A percentile compares a stretch with the other conserved stretches of the same genome.
These are phyloP conservation scores for Acanthamoeba culbertsoni DNA, from an alignment of 208 protist genomes.

Conservation along the genomic window DNA sequence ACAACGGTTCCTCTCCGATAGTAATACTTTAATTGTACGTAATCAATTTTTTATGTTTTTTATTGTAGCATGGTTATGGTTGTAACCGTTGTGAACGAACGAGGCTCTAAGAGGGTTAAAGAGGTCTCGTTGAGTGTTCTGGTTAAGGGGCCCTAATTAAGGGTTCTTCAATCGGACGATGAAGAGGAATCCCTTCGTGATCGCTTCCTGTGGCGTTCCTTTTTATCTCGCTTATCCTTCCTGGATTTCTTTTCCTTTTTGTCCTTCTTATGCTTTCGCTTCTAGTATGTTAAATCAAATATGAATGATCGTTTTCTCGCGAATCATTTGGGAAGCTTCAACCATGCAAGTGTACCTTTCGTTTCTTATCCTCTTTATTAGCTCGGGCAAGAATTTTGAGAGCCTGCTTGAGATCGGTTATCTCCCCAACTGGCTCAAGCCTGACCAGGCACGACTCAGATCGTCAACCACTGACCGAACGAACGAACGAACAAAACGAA, in stretches of 20 bases:
- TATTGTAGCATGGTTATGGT: too few species aligned
- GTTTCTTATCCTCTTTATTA: conserved; percentile 44
- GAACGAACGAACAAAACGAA: not conserved
- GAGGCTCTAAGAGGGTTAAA: too few species aligned
- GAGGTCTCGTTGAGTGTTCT: too few species aligned
- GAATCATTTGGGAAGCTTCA: not conserved
- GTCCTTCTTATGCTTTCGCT: not conserved
- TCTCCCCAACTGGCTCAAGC: conserved; percentile 7
- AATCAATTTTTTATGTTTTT: too few species aligned
- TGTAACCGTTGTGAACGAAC: too few species aligned
- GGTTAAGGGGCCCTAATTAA: too few species aligned
- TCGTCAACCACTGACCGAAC: not conserved
- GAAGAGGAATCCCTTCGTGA: too few species aligned
- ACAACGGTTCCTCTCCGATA: too few species aligned
- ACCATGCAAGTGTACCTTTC: not conserved
- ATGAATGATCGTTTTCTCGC: not conserved
- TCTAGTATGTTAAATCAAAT: not conserved
- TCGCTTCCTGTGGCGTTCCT: not conserved
- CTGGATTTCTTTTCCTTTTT: conserved; percentile 53
- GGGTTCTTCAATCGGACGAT: too few species aligned
- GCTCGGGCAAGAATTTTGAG: conserved; percentile 25
- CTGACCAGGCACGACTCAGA: not conserved
- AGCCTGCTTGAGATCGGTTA: conserved; percentile 30
- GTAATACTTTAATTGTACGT: too few species aligned
- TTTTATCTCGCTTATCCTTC: conserved; percentile 19